Evolutionary conservation across 345 rosid species (phyloP).

Genomic region (Brassica juncea): DNA sequence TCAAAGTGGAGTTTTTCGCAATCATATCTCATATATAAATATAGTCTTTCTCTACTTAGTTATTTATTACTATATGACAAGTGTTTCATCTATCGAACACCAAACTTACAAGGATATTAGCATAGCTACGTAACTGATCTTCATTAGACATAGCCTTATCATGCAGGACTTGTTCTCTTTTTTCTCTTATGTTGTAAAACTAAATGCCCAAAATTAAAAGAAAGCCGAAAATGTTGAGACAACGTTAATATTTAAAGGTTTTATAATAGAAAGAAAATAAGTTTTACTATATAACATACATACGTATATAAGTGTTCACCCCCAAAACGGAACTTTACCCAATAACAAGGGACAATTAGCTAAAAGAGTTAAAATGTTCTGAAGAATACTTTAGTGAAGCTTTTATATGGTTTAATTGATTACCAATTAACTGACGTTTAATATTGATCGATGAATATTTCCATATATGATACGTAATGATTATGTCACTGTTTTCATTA

Average conservation of each 20-base stretch:
- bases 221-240: neutral
- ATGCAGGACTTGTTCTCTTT: neutral
- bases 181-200: neutral
- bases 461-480: neutral
- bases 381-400: neutral
- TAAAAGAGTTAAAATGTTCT: neutral
- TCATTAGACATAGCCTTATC: constrained; percentile 1
- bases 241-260: neutral
- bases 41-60: neutral
- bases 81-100: neutral
- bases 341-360: neutral
- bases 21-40: neutral
- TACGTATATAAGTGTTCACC: too few relatives aligned
- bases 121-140: constrained; percentile 29
- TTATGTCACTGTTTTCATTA: neutral
- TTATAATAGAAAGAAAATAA: neutral
- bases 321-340: neutral
- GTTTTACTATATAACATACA: neutral
- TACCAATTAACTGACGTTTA: neutral
- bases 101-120: neutral
- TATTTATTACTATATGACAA: constrained; percentile 10
- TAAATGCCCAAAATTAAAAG: neutral
- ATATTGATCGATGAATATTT: neutral
- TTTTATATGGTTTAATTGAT: neutral
- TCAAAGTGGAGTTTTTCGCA: constrained; percentile 7